Evolutionary conservation across 495 filamentous ascomycete species (phyloP).

Genomic region (Daldinia decipiens): DNA sequence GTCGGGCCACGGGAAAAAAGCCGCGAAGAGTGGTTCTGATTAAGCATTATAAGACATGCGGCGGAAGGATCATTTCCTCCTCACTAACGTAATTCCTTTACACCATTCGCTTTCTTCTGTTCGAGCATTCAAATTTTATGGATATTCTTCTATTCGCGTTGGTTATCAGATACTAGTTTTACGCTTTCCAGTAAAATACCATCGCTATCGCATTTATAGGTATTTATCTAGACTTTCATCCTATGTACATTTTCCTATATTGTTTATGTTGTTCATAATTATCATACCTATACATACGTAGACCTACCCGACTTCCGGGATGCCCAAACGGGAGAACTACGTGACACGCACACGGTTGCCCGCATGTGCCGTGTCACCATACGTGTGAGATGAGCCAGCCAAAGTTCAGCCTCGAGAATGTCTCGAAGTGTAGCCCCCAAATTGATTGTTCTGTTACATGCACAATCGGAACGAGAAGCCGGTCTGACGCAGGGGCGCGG

Average conservation of each 20-base stretch:
- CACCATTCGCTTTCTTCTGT: background rate
- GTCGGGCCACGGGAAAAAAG: constrained; percentile 21
- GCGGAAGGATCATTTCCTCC: background rate
- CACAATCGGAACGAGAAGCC: background rate
- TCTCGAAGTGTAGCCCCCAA: background rate
- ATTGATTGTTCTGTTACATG: background rate
- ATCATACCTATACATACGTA: background rate
- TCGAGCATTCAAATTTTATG: background rate
- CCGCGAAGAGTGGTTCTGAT: constrained; percentile 16
- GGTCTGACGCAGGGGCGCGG: background rate
- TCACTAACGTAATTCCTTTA: background rate
- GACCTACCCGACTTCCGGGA: background rate
- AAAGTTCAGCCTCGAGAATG: constrained; percentile 8
- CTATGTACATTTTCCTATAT: background rate
- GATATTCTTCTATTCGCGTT: background rate
- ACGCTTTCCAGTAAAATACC: background rate
- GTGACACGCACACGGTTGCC: constrained; percentile 28
- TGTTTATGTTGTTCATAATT: background rate
- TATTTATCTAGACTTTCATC: background rate
- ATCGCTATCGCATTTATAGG: background rate
- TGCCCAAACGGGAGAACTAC: constrained; percentile 19
- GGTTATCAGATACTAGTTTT: background rate
- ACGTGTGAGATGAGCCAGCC: constrained; percentile 6
- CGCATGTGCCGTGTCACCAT: constrained; percentile 26
- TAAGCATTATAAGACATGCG: constrained; percentile 12